Base-by-base conservation (phyloP, 805 yeast species). In the Saturnispora zaruensis region DNA sequence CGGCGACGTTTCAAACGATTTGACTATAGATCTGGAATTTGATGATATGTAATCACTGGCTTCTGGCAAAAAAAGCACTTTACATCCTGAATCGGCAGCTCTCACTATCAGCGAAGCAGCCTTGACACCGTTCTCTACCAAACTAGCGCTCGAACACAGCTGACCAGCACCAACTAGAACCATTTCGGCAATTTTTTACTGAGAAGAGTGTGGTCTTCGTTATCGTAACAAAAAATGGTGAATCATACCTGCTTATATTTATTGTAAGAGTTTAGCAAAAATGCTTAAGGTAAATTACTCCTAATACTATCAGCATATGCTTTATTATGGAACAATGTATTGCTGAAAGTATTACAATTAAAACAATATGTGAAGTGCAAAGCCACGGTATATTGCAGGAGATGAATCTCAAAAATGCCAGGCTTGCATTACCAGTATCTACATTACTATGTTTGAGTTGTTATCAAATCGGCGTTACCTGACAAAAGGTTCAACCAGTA, bases 41-140 rank as follows among this genome's bases (percentile, higher is more conserved):
- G 78, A 72, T 5, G 96, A 82, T 37, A 91, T 74, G 63, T 88
- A 91, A 63, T 91, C 98, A 4, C 93, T 76, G 0, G 98, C 98
- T 64, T 91, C 99, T 2, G 98, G 98, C 42, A 91, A 74, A 60
- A 93, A 88, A 5, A 93, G 70, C 3, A 87, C 79, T 54, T 75
- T 72, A 13, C 84, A 89, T 3, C 82, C 76, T 14, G 72, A 62
- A 2, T 66, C 67, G 0, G 84, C 75, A 0, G 98, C 96, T 47
- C 71, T 66, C n/a, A 67, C 62, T 16, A 91, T 80, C 34, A 90
- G 69, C 28, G 70, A 70, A 11, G 76, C 73, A 0, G 82, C 95
- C 1, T 73, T 66, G 7, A 67, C 57, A 5, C 87, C 81, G 57
- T 91, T 91, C 21, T 71, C 72, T 2, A 66, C 59, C 24, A 88